These are phyloP conservation scores for Penicillium longicatenatum DNA, from an alignment of 495 filamentous ascomycete genomes.

Conservation along the genomic window DNA sequence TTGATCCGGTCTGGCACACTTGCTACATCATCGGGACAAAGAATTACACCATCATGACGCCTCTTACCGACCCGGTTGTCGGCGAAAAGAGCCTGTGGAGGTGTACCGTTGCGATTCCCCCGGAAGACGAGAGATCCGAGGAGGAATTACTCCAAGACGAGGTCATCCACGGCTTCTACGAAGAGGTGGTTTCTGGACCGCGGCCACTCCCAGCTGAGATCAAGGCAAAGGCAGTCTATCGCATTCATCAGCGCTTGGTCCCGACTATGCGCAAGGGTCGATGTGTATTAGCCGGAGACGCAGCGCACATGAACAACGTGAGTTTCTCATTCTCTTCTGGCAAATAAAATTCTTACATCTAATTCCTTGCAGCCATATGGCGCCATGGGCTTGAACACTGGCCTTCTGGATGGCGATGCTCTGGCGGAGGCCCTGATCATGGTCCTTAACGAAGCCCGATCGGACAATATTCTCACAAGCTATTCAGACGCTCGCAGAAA, in stretches of 20 bases:
- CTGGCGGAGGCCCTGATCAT: not conserved
- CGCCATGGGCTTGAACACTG: not conserved
- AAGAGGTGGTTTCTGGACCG: not conserved
- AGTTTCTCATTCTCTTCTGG: not conserved
- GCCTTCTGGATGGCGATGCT: not conserved
- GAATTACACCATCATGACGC: not conserved
- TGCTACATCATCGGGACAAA: not conserved
- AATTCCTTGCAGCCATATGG: not conserved
- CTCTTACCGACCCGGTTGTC: not conserved
- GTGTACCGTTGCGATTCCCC: not conserved
- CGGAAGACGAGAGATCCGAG: not conserved
- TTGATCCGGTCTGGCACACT: not conserved
- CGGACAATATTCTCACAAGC: not conserved
- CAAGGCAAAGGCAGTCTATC: not conserved
- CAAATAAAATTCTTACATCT: not conserved
- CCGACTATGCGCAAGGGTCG: conserved; percentile 1
- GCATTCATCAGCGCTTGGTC: not conserved
- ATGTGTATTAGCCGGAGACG: not conserved
- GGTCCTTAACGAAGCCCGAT: not conserved
- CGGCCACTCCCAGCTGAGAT: not conserved
- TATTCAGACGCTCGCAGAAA: not conserved
- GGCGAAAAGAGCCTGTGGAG: not conserved
- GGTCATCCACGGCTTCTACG: not conserved
- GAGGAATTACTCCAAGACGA: not conserved
- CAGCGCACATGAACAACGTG: conserved; percentile 3